Base-by-base conservation (phyloP, 176 grass and related monocot species). In the Oryza meyeriana region DNA sequence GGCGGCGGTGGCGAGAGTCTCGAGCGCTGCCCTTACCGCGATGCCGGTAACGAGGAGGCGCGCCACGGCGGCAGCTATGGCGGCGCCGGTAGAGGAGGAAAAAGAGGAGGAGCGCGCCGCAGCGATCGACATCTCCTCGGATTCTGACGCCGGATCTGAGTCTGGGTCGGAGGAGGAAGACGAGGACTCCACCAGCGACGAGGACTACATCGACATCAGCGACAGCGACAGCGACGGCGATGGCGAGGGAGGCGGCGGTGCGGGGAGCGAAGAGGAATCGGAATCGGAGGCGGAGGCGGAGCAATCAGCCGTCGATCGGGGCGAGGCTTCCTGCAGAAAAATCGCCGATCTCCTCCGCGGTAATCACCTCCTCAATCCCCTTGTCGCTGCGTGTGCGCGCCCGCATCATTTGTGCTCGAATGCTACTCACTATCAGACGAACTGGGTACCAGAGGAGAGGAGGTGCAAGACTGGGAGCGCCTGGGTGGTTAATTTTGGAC, bases 401-500 rank as follows among this genome's bases (percentile, higher is more conserved):
- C 1, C 12, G 34, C 68, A 27, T 13, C n/a, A 35, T 9, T 61
- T 74, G 31, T 20, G 39, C n/a, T 10, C 16, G 1, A 12, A 4
- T 45, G 36, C 40, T 27, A 10, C 26, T 34, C 22, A 6, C 20
- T 6, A 18, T 33, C 20, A 6, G 12, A 73, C 12, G 28, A 35
- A 70, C 68, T 52, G 0, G 12, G 4, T 63, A 20, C 58, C 3
- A 6, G 72, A 74, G 4, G 58, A 24, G 65, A 47, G 22, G 76
- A 76, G 27, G 9, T 2, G 44, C 17, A 25, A 57, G 10, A 27
- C 18, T 0, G 6, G 22, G 44, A 61, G 14, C 25, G 87, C 90
- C 95, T 98, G 95, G 84, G 91, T 94, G 90, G 92, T 94, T 65
- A 94, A 88, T 67, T 94, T 86, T 12, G 92, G 92, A 41, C 91